Percentiles rank a stretch among this genome's conserved stretches.
These are phyloP conservation scores for Seminavis robusta DNA, from an alignment of 108 stramenopile genomes.

Conservation along the genomic window DNA sequence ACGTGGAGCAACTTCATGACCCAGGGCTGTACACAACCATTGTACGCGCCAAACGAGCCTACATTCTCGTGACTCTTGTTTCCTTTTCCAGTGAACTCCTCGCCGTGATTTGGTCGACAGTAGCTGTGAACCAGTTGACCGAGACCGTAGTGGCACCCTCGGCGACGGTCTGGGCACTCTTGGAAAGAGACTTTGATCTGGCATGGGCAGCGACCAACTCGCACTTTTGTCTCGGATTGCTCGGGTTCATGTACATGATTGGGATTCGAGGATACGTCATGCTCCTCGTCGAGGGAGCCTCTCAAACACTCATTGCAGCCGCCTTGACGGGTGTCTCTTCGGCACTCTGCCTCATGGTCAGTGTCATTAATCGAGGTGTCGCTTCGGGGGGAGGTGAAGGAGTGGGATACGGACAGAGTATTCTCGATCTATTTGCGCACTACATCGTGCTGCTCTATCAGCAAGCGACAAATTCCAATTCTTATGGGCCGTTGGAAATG, in stretches of 20 bases:
- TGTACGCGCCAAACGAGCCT: too few relatives aligned
- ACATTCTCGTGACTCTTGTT: conserved; percentile 7
- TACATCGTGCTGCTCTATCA: conserved; percentile 11
- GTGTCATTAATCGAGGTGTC: conserved; percentile 39
- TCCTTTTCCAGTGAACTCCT: conserved; percentile 18
- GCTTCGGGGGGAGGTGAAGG: conserved; percentile 20
- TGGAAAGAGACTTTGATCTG: conserved; percentile 34
- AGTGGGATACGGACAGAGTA: conserved; percentile 26
- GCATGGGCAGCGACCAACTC: conserved; percentile 38
- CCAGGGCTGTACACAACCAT: too few relatives aligned
- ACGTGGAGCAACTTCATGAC: too few relatives aligned
- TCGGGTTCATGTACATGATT: conserved; percentile 26
- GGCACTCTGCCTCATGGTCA: conserved; percentile 29
- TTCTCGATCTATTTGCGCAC: conserved; percentile 16
- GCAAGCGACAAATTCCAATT: neutral
- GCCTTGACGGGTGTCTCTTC: conserved; percentile 19
- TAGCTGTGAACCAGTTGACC: conserved; percentile 32
- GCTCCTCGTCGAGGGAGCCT: too few relatives aligned
- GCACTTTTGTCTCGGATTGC: conserved; percentile 39
- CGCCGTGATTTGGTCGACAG: conserved; percentile 25
- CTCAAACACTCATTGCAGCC: too few relatives aligned
- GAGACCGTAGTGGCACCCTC: conserved; percentile 18
- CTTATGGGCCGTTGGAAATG: conserved; percentile 10
- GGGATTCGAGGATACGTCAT: conserved; percentile 15
- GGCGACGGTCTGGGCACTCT: conserved; percentile 29